Evolutionary conservation across 371 early-diverging fungal genomes (phyloP).

Genomic region (Conidiobolus incongruus): DNA sequence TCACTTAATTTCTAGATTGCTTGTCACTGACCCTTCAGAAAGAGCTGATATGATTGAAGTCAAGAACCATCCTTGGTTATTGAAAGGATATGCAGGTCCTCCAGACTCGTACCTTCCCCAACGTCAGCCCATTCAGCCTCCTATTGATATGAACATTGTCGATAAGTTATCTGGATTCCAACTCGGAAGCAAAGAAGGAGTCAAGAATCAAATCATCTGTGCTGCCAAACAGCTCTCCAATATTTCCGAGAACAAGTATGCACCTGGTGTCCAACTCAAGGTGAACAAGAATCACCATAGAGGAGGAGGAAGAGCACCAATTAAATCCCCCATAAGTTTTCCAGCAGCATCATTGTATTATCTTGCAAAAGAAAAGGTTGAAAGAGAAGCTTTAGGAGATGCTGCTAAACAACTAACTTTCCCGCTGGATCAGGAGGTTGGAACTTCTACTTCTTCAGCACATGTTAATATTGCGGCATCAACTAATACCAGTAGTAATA

Average conservation of each 20-base stretch:
- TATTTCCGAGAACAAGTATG: background rate
- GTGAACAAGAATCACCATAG: conserved; percentile 10
- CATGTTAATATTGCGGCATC: background rate
- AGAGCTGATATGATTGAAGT: conserved; percentile 62
- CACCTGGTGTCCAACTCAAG: too few relatives aligned
- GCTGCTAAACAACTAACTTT: conserved; percentile 8
- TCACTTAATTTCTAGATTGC: conserved; percentile 47
- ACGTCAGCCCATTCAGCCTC: conserved; percentile 36
- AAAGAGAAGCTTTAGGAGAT: conserved; percentile 18
- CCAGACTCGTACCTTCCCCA: conserved; percentile 40
- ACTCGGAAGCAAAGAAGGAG: conserved; percentile 57
- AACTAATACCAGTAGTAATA: background rate
- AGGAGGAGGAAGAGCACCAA: conserved; percentile 10
- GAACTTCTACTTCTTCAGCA: background rate
- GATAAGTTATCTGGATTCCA: conserved; percentile 73
- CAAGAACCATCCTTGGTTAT: conserved; percentile 71
- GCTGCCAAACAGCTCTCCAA: conserved; percentile 9
- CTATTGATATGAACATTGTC: conserved; percentile 50
- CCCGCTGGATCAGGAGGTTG: background rate
- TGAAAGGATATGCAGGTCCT: conserved; percentile 36
- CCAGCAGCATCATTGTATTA: conserved; percentile 70
- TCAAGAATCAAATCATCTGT: conserved; percentile 16
- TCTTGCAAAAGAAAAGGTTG: conserved; percentile 62
- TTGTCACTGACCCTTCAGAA: conserved; percentile 45
- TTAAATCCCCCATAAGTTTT: conserved; percentile 13